Evolutionary conservation across 2,329 filamentous ascomycete species (phyloP).

Genomic region (Cucurbitaria berberidis): DNA sequence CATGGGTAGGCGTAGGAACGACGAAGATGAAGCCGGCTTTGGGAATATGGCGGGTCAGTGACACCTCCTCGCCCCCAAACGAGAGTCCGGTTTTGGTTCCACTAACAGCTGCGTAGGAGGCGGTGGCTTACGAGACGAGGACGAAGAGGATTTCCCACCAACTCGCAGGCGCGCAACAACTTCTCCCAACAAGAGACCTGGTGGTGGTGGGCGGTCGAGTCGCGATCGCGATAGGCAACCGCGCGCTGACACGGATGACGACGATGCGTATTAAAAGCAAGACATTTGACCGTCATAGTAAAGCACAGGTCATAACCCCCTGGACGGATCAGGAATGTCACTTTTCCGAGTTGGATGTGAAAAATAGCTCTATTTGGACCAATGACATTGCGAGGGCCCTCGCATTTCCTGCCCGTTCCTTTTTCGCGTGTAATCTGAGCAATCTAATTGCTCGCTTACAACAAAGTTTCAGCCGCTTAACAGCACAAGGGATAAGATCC

Average conservation of each 20-base stretch:
- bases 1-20: constrained; percentile 1
- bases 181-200: background rate
- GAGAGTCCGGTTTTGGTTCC: background rate
- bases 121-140: background rate
- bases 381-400: background rate
- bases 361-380: constrained; percentile 2
- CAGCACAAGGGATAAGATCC: background rate
- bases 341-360: background rate
- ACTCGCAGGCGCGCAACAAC: constrained; percentile 2
- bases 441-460: constrained; percentile 4
- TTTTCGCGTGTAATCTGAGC: constrained; percentile 3
- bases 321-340: background rate
- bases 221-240: constrained; percentile 13
- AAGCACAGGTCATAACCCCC: background rate
- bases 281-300: no score
- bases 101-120: background rate
- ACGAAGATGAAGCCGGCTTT: background rate
- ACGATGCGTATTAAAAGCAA: constrained; percentile 13
- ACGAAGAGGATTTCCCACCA: constrained; percentile 3
- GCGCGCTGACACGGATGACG: constrained; percentile 25
- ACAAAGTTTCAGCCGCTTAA: constrained; percentile 2
- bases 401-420: constrained; percentile 2
- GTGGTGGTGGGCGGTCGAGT: background rate
- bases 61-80: background rate
- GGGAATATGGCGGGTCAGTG: constrained; percentile 2